Percentiles rank a stretch among this genome's conserved stretches.
These are phyloP conservation scores for Fusarium denticulatum DNA, from an alignment of 2,329 filamentous ascomycete species.

Conservation along the genomic window DNA sequence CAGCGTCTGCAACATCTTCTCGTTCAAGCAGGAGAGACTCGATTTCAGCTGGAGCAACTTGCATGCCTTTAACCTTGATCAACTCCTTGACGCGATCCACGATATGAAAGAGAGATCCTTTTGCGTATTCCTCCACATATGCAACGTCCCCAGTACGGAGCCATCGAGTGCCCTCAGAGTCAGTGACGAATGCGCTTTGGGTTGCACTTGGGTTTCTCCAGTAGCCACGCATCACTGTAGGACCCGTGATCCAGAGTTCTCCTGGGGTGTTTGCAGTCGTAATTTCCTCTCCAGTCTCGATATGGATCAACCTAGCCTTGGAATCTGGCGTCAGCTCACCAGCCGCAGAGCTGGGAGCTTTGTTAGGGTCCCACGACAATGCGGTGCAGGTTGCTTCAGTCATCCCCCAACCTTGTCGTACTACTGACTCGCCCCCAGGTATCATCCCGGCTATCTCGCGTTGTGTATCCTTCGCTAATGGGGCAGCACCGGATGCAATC, in stretches of 20 bases:
- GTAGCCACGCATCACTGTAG: constrained; percentile 80
- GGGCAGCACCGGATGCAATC: constrained; percentile 75
- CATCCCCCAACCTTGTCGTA: constrained; percentile 86
- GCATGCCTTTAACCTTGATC: constrained; percentile 69
- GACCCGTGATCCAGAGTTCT: constrained; percentile 78
- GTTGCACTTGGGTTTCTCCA: constrained; percentile 78
- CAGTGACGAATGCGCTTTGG: constrained; percentile 60
- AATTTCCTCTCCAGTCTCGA: constrained; percentile 63
- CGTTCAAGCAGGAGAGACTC: constrained; percentile 52
- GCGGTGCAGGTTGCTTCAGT: constrained; percentile 81
- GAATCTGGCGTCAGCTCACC: constrained; percentile 51
- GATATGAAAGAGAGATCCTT: constrained; percentile 66
- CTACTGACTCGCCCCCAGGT: constrained; percentile 47
- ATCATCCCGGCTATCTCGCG: constrained; percentile 60
- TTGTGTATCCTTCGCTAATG: constrained; percentile 65
- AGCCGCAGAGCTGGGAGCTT: constrained; percentile 38
- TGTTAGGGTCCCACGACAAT: constrained; percentile 75
- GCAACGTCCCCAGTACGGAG: constrained; percentile 80
- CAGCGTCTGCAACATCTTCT: constrained; percentile 66
- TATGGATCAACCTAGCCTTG: constrained; percentile 71
- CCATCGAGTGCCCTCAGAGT: constrained; percentile 67
- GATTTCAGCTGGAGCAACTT: constrained; percentile 66
- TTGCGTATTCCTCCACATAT: constrained; percentile 68
- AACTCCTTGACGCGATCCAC: constrained; percentile 78
- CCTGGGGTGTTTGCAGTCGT: constrained; percentile 64